Conservation (phyloP, 192 early-diverging fungal genomes). For the Coemansia sp. region DNA sequence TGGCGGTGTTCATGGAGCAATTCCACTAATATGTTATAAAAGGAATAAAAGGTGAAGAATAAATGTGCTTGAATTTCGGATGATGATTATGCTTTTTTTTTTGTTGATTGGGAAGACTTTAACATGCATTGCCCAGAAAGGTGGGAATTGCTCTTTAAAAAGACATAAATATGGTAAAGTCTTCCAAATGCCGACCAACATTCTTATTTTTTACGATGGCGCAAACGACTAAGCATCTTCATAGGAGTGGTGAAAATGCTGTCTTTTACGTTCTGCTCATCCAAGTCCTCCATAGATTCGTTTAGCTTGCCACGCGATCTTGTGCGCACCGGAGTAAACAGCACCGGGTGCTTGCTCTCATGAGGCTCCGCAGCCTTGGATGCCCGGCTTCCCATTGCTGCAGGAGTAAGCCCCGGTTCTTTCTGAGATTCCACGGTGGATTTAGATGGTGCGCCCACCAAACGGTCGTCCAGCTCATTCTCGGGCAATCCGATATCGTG, state of each 20-base stretch:
- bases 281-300: neutral
- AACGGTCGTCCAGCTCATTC: conserved; percentile 2
- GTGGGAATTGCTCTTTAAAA: no score
- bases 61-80: no score
- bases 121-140: no score
- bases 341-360: conserved; percentile 36
- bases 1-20: no score
- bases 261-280: neutral
- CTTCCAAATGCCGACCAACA: no score
- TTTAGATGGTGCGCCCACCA: neutral
- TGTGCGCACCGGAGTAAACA: conserved; percentile 38
- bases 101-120: no score
- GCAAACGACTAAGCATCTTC: conserved; percentile 49
- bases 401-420: neutral
- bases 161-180: no score
- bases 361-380: conserved; percentile 17
- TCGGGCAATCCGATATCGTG: conserved; percentile 16
- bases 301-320: conserved; percentile 9
- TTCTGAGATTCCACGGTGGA: neutral
- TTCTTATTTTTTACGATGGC: conserved; percentile 46
- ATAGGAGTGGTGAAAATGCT: conserved; percentile 47
- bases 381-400: neutral
- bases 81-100: no score
- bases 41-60: no score
- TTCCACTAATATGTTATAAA: no score